Percentiles rank a stretch among this genome's conserved stretches.
These are phyloP conservation scores for Fragaria nilgerrensis DNA, from an alignment of 306 rosid genomes.

Conservation along the genomic window DNA sequence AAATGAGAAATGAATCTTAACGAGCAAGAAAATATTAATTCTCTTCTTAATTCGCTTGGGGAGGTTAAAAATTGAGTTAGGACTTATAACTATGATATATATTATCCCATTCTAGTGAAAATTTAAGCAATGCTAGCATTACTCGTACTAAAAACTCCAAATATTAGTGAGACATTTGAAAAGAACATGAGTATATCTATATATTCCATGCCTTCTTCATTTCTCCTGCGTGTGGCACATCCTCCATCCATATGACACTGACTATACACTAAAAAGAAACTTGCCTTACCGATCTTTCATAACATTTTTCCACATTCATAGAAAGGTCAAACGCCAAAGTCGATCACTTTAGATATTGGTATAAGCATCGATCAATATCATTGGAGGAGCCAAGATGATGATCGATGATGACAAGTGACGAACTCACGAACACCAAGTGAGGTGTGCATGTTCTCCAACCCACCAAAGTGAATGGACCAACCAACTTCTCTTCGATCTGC, in stretches of 20 bases:
- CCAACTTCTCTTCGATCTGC: neutral
- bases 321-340: conserved; percentile 7
- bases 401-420: conserved; percentile 1
- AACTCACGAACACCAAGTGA: neutral
- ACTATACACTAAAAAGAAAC: neutral
- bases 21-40: too few relatives aligned
- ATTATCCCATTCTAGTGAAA: too few relatives aligned
- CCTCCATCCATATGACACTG: neutral
- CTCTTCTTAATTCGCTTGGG: too few relatives aligned
- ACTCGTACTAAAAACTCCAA: neutral
- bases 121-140: too few relatives aligned
- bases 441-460: conserved; percentile 25
- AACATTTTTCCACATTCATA: neutral
- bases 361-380: neutral
- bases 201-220: neutral
- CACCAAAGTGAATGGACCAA: conserved; percentile 11
- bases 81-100: too few relatives aligned
- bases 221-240: neutral
- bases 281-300: neutral
- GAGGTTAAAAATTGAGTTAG: too few relatives aligned
- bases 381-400: neutral
- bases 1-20: too few relatives aligned
- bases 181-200: neutral
- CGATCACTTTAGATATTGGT: neutral
- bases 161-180: neutral